A percentile compares a stretch with the other conserved stretches of the same genome.
These are phyloP conservation scores for Naganishia liquefaciens DNA, from an alignment of 1,284 basidiomycete genomes.

Conservation along the genomic window DNA sequence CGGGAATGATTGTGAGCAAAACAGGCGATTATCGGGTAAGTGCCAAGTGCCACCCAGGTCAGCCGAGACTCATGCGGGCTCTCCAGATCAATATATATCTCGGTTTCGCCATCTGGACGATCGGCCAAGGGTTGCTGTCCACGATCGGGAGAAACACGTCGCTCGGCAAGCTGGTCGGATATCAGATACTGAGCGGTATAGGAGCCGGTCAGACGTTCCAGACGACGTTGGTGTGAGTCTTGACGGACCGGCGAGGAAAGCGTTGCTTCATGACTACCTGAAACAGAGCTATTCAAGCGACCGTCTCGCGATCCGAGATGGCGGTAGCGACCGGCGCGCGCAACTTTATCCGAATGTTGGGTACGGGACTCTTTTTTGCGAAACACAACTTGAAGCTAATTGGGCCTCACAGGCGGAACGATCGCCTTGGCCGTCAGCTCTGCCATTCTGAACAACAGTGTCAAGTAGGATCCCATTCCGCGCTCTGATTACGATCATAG, in stretches of 20 bases:
- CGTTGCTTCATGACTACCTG: not conserved
- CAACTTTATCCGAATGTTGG: constrained; percentile 50
- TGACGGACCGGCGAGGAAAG: not conserved
- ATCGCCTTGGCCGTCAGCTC: constrained; percentile 42
- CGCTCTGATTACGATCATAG: constrained; percentile 2
- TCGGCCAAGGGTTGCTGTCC: constrained; percentile 69
- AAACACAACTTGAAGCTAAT: constrained; percentile 34
- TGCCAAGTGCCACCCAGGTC: too few species aligned
- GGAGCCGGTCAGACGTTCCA: constrained; percentile 63
- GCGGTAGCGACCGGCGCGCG: constrained; percentile 47
- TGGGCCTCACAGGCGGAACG: constrained; percentile 12
- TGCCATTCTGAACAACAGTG: constrained; percentile 42
- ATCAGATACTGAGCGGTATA: constrained; percentile 66
- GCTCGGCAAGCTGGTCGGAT: constrained; percentile 63
- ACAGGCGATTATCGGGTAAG: constrained; percentile 67
- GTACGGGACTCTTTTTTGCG: constrained; percentile 14
- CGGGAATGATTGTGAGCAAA: constrained; percentile 63
- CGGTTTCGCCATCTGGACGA: constrained; percentile 69
- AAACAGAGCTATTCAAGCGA: constrained; percentile 60
- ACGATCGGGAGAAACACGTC: constrained; percentile 60
- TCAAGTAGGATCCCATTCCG: constrained; percentile 27
- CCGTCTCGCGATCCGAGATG: constrained; percentile 47
- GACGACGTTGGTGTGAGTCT: constrained; percentile 41
- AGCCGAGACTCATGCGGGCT: not conserved
- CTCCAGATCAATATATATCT: constrained; percentile 63